Percentiles rank a stretch among this genome's conserved stretches.
phyloP scores from a whole-genome alignment of 1,284 basidiomycete genomes.

The Cryptococcus sp. region DNA sequence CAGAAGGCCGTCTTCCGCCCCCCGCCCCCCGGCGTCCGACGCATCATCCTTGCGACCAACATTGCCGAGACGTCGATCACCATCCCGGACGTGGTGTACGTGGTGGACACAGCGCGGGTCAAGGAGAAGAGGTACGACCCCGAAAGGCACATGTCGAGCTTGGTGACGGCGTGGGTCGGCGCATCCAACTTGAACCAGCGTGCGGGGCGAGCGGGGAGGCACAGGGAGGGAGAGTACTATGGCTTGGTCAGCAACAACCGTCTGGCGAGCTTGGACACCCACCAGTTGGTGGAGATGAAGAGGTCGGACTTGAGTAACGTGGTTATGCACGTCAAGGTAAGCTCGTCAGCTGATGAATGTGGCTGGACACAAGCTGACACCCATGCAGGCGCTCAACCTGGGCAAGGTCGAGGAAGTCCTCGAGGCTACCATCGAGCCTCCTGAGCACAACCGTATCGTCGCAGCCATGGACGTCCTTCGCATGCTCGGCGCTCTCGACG shows the following conservation, averaged over 20 bases:
- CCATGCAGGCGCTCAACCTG: constrained; percentile 72
- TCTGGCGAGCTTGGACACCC: constrained; percentile 64
- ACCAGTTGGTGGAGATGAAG: constrained; percentile 96
- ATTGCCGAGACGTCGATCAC: constrained; percentile 96
- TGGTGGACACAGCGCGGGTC: constrained; percentile 82
- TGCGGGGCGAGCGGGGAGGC: constrained; percentile 89
- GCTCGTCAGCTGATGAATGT: too few species aligned
- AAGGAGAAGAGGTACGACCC: constrained; percentile 93
- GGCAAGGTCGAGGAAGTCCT: constrained; percentile 86
- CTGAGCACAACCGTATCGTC: constrained; percentile 69
- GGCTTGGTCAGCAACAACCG: constrained; percentile 72
- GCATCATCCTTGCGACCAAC: constrained; percentile 89
- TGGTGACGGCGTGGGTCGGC: constrained; percentile 87
- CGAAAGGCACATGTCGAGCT: constrained; percentile 76
- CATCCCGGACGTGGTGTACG: constrained; percentile 94
- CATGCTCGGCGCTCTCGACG: constrained; percentile 84
- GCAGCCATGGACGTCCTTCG: constrained; percentile 78
- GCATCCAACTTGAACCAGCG: constrained; percentile 91
- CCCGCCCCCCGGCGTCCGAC: constrained; percentile 69
- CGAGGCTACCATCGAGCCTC: constrained; percentile 82
- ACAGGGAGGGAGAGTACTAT: constrained; percentile 87
- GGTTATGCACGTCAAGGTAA: constrained; percentile 86
- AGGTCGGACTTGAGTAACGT: constrained; percentile 85
- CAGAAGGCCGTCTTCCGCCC: constrained; percentile 89
- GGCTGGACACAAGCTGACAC: background rate